Percentiles rank a stretch among this genome's conserved stretches.
phyloP scores from a whole-genome alignment of 2,329 filamentous ascomycete species.

The Colletotrichum ledebouriae region DNA sequence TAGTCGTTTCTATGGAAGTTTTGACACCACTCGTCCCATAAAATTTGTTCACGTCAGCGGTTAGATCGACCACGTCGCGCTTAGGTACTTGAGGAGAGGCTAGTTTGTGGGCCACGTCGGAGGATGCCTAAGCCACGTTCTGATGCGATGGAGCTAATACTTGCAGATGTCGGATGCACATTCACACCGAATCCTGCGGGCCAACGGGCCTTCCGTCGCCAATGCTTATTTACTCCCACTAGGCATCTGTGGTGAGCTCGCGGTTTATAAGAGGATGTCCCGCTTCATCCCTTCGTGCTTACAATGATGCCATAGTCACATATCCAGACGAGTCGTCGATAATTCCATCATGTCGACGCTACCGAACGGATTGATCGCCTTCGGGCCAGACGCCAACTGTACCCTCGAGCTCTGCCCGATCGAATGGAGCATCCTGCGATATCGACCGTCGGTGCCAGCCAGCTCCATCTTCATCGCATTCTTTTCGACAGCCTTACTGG shows the following conservation, averaged over 20 bases:
- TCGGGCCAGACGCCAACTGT: constrained; percentile 61
- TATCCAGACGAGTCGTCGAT: not conserved
- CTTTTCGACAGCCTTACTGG: constrained; percentile 57
- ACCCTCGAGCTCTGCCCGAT: constrained; percentile 61
- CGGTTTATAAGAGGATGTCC: not conserved
- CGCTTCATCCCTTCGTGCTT: not conserved
- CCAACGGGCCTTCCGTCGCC: not conserved
- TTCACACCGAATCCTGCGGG: constrained; percentile 29
- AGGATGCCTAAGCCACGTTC: constrained; percentile 18
- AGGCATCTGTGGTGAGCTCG: not conserved
- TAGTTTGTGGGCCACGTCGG: not conserved
- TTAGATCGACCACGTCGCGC: not conserved
- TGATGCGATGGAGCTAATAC: not conserved
- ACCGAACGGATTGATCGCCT: constrained; percentile 46
- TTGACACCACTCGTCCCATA: not conserved
- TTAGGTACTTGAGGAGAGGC: not conserved
- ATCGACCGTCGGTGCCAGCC: constrained; percentile 55
- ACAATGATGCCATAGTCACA: not conserved
- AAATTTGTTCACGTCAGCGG: not conserved
- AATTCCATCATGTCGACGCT: constrained; percentile 2
- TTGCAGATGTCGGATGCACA: constrained; percentile 7
- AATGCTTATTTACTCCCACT: not conserved
- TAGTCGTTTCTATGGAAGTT: no score
- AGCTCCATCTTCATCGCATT: constrained; percentile 54
- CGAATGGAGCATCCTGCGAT: constrained; percentile 56